These are phyloP conservation scores for Austroboletus olivaceoglutinosus DNA, from an alignment of 1,284 basidiomycete species.

Conservation along the genomic window DNA sequence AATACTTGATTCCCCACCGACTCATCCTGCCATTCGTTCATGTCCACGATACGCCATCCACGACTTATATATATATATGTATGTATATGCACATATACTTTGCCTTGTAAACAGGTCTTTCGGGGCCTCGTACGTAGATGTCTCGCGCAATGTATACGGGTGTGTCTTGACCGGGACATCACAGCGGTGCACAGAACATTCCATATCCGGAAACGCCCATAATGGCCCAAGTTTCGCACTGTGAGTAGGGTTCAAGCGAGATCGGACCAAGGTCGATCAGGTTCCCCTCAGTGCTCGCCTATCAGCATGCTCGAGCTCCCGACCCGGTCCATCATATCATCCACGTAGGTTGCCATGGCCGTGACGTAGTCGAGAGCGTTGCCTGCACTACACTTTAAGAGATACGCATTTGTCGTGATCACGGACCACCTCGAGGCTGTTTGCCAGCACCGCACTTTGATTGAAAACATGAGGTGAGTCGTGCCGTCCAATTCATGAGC, in stretches of 20 bases:
- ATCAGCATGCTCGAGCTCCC: constrained; percentile 7
- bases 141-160: constrained; percentile 14
- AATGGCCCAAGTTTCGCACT: not conserved
- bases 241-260: constrained; percentile 1
- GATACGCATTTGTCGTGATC: constrained; percentile 37
- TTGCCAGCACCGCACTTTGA: constrained; percentile 34
- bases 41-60: constrained; percentile 27
- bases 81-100: constrained; percentile 30
- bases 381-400: constrained; percentile 19
- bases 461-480: constrained; percentile 40
- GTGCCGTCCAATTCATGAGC: constrained; percentile 34
- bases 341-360: constrained; percentile 19
- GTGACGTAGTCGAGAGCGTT: constrained; percentile 26
- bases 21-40: constrained; percentile 10
- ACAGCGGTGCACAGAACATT: constrained; percentile 23
- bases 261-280: constrained; percentile 12
- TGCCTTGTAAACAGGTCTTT: constrained; percentile 11
- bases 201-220: constrained; percentile 26
- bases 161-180: constrained; percentile 11
- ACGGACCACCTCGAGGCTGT: constrained; percentile 36
- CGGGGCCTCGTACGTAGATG: constrained; percentile 8
- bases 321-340: constrained; percentile 4
- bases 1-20: constrained; percentile 33
- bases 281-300: constrained; percentile 15
- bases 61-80: constrained; percentile 29